Evolutionary conservation across 2,329 filamentous ascomycete species (phyloP), one percentile per base, ranked within the genome.

Genomic region (Calonectria hongkongensis): DNA sequence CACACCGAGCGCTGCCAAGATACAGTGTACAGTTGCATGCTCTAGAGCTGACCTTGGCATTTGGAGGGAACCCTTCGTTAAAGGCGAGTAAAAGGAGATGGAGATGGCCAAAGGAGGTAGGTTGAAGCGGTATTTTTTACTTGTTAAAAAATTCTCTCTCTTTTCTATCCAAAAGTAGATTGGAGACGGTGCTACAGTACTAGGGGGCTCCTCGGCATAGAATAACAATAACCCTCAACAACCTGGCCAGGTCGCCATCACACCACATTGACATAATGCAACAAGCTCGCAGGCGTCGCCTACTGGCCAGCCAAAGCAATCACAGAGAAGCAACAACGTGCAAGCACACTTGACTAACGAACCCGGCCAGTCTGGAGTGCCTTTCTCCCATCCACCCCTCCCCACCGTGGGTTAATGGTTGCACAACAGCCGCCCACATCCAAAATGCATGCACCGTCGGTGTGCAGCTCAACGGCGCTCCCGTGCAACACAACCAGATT

Each of bases 391-490:
- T 16, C 25, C n/a, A 47, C 45, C 62, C 54, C 60, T 51, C 68
- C 65, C 33, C 48, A 50, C n/a, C 8, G 13, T 18, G 9, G 27
- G 62, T 39, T 47, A 58, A 30, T 56, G 68, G 77, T 72, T 77
- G 60, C 74, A 79, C 69, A 76, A 63, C 70, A 73, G 58, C 64
- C 72, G 70, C 67, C 71, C 75, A 76, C 72, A 66, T 76, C 74
- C 47, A 47, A 60, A 60, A 73, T 70, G 77, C 70, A 79, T 77
- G 73, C 77, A 72, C 70, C 66, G 73, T 73, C 69, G 74, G 67
- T 68, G 68, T 73, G 54, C 68, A 64, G 47, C 56, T 51, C 54
- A 79, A 78, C 77, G 78, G 78, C 71, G 68, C 73, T 77, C 75
- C 76, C 69, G 76, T 75, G 70, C 68, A 68, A 79, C 76, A 30